Evolutionary conservation across 495 filamentous ascomycete genomes (phyloP).

Genomic region (Penicillium waksmanii): DNA sequence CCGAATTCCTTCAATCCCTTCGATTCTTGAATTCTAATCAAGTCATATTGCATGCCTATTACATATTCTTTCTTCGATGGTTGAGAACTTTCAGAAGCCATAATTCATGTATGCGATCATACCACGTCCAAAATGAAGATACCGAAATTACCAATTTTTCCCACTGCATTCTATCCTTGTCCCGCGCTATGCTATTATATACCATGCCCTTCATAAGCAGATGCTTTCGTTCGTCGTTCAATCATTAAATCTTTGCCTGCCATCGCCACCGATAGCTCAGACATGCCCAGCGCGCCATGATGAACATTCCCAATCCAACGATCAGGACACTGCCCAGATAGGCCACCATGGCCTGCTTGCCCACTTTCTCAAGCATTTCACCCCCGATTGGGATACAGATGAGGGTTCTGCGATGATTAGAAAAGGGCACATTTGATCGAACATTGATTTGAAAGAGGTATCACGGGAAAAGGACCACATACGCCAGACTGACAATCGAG

Average conservation of each 20-base stretch:
- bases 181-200: constrained; percentile 1
- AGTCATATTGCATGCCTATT: not conserved
- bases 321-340: constrained; percentile 45
- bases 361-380: constrained; percentile 46
- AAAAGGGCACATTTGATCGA: not conserved
- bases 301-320: constrained; percentile 39
- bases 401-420: constrained; percentile 29
- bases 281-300: constrained; percentile 53
- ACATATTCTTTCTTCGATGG: not conserved
- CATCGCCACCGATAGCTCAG: constrained; percentile 52
- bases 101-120: constrained; percentile 1
- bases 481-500: constrained; percentile 65
- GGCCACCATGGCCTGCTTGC: constrained; percentile 37
- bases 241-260: constrained; percentile 37
- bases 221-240: not conserved
- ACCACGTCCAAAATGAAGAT: constrained; percentile 10
- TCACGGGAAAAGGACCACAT: constrained; percentile 15
- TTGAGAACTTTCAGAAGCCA: not conserved
- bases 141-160: not conserved
- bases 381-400: constrained; percentile 47
- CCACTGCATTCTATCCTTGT: not conserved
- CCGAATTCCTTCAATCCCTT: not conserved
- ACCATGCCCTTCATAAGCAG: not conserved
- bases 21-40: not conserved
- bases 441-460: not conserved